phyloP scores from a whole-genome alignment of 2,329 filamentous ascomycete genomes.

The Pseudopithomyces chartarum region DNA sequence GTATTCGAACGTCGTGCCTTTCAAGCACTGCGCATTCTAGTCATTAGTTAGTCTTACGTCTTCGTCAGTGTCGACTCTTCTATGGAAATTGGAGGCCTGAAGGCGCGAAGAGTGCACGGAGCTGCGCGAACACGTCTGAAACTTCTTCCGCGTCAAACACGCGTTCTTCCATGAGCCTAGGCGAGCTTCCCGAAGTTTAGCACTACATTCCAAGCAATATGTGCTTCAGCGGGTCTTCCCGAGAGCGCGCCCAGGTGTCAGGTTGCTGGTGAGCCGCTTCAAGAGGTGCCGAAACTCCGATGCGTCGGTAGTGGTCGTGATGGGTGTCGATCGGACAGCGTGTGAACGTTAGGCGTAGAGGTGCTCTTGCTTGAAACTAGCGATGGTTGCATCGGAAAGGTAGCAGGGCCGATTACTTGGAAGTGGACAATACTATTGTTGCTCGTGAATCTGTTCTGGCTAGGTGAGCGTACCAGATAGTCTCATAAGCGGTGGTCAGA shows the following conservation, averaged over 20 bases:
- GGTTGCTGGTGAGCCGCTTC: slow-evolving; percentile 12
- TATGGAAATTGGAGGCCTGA: slow-evolving; percentile 9
- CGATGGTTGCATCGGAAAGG: not conserved
- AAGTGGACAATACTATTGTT: too few relatives aligned
- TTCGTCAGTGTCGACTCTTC: not conserved
- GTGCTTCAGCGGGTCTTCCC: slow-evolving; percentile 17
- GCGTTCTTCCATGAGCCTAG: slow-evolving; percentile 15
- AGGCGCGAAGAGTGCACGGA: not conserved
- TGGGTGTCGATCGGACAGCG: not conserved
- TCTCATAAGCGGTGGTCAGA: too few relatives aligned
- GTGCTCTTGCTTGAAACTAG: not conserved
- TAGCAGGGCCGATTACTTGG: not conserved
- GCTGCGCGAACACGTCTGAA: slow-evolving; percentile 17
- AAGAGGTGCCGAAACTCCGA: not conserved
- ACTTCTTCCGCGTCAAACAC: slow-evolving; percentile 16
- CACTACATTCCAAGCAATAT: slow-evolving; percentile 15
- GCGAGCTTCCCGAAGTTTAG: slow-evolving; percentile 18
- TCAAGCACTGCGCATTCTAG: not conserved
- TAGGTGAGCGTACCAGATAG: too few relatives aligned
- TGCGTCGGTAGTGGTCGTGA: not conserved
- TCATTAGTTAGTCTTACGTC: not conserved
- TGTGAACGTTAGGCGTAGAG: not conserved
- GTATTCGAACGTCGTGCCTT: not conserved
- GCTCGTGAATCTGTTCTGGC: too few relatives aligned
- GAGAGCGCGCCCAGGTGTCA: not conserved